Base-by-base conservation (phyloP, 2,329 filamentous ascomycete species). In the Trichoderma sp. region DNA sequence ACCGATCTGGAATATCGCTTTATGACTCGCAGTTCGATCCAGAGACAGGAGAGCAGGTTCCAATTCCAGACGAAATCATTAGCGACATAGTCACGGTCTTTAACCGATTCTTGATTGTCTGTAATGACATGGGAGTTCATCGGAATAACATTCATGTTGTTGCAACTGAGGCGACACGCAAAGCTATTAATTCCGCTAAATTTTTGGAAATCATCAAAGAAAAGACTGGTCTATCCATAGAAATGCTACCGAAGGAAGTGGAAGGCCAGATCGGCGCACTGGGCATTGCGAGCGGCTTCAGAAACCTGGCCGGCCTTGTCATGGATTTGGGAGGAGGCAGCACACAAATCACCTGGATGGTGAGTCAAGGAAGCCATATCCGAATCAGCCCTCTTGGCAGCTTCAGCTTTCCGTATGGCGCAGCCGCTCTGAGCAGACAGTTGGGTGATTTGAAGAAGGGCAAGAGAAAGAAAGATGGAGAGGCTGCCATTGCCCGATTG, bases 291-390 rank as follows among this genome's bases (percentile, higher is more conserved):
- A 91, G 88, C 74, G 88, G 87, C 34, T 86, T 90, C 71, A 82
- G 82, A 1, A 78, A 80, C 37, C 84, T 91, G n/a, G 83, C 83
- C 58, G 90, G 90, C 0, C 77, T 92, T 28, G 88, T 91, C 21
- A 91, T 92, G 89, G 90, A 92, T 78, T 80, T 92, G 2, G 90
- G 90, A 18, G 89, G 90, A 21, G 90, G 90, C 3, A 90, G 87
- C 73, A 90, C 88, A 30, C 90, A 92, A 76, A 83, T 92, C 71
- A 90, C 88, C 16, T 91, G 89, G 89, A 84, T 92, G 75, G 78
- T 84, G 54, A 83, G 83, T 11, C 76, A 80, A 18, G 75, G 82
- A 7, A 87, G 87, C 0, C 75, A 79, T 1, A 81, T 89, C 16
- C 74, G 78, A 24, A 85, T 86, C 68, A 84, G 86, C 37, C 79